phyloP scores from a whole-genome alignment of 495 filamentous ascomycete species.

The Amorphotheca resinae region DNA sequence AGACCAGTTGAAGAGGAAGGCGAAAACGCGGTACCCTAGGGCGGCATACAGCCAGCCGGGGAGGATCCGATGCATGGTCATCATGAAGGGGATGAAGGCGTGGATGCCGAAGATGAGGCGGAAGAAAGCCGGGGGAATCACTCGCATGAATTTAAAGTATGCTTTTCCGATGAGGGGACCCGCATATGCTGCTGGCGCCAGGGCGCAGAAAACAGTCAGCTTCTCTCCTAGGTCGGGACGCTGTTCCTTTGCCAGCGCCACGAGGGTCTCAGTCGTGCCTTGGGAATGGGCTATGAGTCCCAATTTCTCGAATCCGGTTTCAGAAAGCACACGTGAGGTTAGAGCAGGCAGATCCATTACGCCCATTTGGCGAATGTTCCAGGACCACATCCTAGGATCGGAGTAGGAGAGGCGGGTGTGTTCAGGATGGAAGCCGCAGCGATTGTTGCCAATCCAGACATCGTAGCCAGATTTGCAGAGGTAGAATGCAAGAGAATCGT shows the following conservation, averaged over 20 bases:
- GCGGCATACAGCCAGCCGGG: constrained; percentile 62
- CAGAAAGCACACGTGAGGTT: constrained; percentile 66
- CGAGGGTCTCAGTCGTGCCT: constrained; percentile 81
- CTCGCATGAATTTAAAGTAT: constrained; percentile 87
- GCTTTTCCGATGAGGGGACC: constrained; percentile 75
- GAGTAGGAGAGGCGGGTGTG: constrained; percentile 56
- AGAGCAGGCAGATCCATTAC: constrained; percentile 82
- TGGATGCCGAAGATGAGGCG: constrained; percentile 83
- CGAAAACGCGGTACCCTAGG: constrained; percentile 82
- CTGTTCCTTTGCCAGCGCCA: constrained; percentile 86
- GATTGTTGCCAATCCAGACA: constrained; percentile 93
- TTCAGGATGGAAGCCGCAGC: constrained; percentile 71
- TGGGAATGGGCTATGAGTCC: constrained; percentile 83
- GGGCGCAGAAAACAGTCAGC: constrained; percentile 83
- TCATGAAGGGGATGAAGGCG: constrained; percentile 92
- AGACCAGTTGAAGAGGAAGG: constrained; percentile 82
- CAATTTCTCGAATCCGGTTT: constrained; percentile 74
- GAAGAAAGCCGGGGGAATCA: constrained; percentile 65
- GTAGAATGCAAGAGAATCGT: constrained; percentile 81
- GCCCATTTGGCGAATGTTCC: constrained; percentile 94
- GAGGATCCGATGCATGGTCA: constrained; percentile 60
- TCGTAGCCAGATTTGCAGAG: constrained; percentile 90
- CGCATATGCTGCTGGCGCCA: constrained; percentile 86
- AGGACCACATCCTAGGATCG: constrained; percentile 93
- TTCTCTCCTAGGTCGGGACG: constrained; percentile 75